These are phyloP conservation scores for Dendrobium huoshanense DNA, from an alignment of 106 monocot species.

Conservation along the genomic window DNA sequence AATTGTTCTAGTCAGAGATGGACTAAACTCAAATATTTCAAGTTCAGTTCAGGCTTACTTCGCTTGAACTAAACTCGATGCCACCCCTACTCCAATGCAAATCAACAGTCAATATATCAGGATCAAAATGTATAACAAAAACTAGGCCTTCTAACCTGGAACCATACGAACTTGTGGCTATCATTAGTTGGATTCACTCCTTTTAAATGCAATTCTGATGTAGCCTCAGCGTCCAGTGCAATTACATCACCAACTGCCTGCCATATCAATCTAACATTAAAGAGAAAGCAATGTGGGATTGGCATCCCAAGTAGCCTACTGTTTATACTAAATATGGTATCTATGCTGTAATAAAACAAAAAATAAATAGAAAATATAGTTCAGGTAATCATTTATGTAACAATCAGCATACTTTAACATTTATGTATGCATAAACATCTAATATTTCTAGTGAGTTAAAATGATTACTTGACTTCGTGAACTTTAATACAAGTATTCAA, in stretches of 20 bases:
- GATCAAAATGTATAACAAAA: neutral
- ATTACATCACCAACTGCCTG: conserved; percentile 58
- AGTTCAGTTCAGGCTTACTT: neutral
- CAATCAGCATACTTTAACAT: conserved; percentile 1
- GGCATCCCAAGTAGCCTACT: neutral
- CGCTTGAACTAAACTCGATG: neutral
- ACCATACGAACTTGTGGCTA: conserved; percentile 68
- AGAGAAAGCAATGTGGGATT: neutral
- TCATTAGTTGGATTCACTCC: conserved; percentile 73
- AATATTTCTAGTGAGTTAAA: neutral
- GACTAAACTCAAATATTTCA: neutral
- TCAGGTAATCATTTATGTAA: neutral
- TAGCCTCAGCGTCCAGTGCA: conserved; percentile 87
- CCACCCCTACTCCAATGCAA: neutral
- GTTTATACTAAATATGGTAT: neutral
- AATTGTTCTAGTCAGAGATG: too few species aligned
- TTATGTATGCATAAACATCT: neutral
- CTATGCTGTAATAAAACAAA: neutral
- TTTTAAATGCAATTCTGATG: conserved; percentile 52
- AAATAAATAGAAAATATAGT: neutral
- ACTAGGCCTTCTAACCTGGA: conserved; percentile 36
- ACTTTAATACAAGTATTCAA: neutral
- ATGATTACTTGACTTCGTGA: neutral
- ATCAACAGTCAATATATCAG: neutral
- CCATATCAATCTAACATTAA: conserved; percentile 1